These are phyloP conservation scores for Tuber umbilicatum DNA, from an alignment of 495 filamentous ascomycete species.

Conservation along the genomic window DNA sequence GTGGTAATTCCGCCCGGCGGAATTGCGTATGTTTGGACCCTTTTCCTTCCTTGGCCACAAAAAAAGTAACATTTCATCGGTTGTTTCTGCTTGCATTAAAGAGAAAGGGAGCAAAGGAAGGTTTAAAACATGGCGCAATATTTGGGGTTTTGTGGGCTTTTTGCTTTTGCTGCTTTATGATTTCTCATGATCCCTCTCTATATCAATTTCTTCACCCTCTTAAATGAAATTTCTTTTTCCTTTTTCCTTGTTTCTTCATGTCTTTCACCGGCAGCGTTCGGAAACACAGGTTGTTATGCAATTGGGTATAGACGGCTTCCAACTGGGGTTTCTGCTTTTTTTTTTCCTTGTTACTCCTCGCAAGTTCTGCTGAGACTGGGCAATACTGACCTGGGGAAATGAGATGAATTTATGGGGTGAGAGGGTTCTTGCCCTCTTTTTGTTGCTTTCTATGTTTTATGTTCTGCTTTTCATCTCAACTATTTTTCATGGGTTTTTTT, in stretches of 20 bases:
- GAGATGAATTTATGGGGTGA: constrained; percentile 36
- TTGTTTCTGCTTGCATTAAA: constrained; percentile 41
- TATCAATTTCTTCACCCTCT: constrained; percentile 37
- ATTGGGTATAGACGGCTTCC: constrained; percentile 39
- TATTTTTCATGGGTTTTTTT: constrained; percentile 43
- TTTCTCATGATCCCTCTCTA: constrained; percentile 42
- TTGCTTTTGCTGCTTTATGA: constrained; percentile 52
- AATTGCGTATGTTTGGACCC: constrained; percentile 39
- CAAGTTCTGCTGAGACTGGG: constrained; percentile 48
- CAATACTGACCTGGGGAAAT: constrained; percentile 43
- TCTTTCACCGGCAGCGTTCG: constrained; percentile 37
- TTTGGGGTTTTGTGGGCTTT: constrained; percentile 47
- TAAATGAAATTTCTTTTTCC: constrained; percentile 41
- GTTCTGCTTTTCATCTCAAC: constrained; percentile 41
- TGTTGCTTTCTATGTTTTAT: constrained; percentile 32
- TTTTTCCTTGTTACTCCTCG: constrained; percentile 44
- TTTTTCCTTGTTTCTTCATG: constrained; percentile 39
- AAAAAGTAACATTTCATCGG: constrained; percentile 40
- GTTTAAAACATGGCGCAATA: constrained; percentile 43
- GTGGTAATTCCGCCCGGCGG: constrained; percentile 64
- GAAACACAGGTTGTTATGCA: constrained; percentile 39
- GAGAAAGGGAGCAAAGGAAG: constrained; percentile 40
- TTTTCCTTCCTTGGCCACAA: constrained; percentile 33
- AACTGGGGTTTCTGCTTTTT: constrained; percentile 40
- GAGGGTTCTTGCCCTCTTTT: not conserved